These are phyloP conservation scores for Fusarium annulatum DNA, from an alignment of 2,329 filamentous ascomycete species.

Conservation along the genomic window DNA sequence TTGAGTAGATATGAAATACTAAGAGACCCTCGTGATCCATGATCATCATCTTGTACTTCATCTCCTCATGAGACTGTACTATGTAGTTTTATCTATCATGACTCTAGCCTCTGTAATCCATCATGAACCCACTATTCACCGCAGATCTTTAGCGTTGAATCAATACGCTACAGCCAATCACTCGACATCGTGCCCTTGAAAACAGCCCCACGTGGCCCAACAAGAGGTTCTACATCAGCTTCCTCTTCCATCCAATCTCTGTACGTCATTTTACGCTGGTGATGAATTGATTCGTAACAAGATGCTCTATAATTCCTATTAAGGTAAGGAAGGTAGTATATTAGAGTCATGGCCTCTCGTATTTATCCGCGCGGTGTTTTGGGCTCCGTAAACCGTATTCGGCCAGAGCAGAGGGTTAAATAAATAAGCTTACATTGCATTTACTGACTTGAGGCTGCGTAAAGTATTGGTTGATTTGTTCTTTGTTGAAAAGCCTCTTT, in stretches of 20 bases:
- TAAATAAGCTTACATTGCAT: background rate
- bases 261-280: background rate
- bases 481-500: background rate
- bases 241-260: constrained; percentile 10
- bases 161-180: constrained; percentile 38
- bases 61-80: background rate
- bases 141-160: constrained; percentile 8
- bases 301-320: background rate
- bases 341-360: background rate
- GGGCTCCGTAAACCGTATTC: background rate
- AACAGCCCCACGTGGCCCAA: constrained; percentile 35
- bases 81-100: background rate
- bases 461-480: background rate
- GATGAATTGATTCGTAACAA: constrained; percentile 19
- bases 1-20: background rate
- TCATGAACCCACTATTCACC: background rate
- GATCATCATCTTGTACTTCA: background rate
- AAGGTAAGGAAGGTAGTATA: background rate
- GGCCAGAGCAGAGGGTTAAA: background rate
- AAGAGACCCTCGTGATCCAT: background rate
- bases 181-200: constrained; percentile 31
- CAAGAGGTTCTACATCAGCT: constrained; percentile 6
- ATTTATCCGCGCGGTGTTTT: background rate
- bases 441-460: background rate
- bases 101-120: background rate